Evolutionary conservation across 2,329 filamentous ascomycete species (phyloP).

Genomic region (Dactylella cylindrospora): DNA sequence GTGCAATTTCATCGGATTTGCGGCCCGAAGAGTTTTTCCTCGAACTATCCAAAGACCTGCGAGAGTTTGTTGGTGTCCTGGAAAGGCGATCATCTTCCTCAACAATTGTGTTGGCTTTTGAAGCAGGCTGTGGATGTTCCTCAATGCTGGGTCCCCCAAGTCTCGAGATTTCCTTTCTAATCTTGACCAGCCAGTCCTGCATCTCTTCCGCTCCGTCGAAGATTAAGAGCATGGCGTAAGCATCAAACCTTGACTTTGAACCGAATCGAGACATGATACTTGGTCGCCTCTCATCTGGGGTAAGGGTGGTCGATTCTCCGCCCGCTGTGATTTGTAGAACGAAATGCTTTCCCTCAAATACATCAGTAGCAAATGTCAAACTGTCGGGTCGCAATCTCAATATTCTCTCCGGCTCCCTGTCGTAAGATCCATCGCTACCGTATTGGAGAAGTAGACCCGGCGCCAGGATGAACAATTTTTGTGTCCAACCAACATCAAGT

Average conservation of each 20-base stretch:
- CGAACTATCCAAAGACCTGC: constrained; percentile 27
- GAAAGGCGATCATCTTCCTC: constrained; percentile 22
- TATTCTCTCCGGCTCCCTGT: constrained; percentile 37
- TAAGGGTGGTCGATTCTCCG: constrained; percentile 22
- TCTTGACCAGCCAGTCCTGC: constrained; percentile 39
- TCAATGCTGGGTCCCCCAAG: constrained; percentile 29
- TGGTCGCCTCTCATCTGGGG: constrained; percentile 36
- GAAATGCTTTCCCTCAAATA: constrained; percentile 43
- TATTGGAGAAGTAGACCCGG: constrained; percentile 36
- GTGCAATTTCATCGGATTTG: constrained; percentile 39
- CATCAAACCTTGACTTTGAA: constrained; percentile 36
- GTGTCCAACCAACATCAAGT: constrained; percentile 26
- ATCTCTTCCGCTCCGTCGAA: constrained; percentile 43
- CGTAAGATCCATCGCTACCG: constrained; percentile 34
- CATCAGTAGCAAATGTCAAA: constrained; percentile 30
- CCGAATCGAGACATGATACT: constrained; percentile 27
- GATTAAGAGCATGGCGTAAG: constrained; percentile 30
- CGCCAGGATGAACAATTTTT: constrained; percentile 32
- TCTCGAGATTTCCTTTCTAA: constrained; percentile 37
- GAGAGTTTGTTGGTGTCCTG: constrained; percentile 11
- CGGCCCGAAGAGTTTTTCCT: constrained; percentile 32
- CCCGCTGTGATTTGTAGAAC: constrained; percentile 36
- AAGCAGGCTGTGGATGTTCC: constrained; percentile 22
- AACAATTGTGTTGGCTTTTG: constrained; percentile 27
- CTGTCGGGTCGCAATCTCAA: constrained; percentile 34